These are phyloP conservation scores for Syzygium jambos DNA, from an alignment of 345 rosid species.

Conservation along the genomic window DNA sequence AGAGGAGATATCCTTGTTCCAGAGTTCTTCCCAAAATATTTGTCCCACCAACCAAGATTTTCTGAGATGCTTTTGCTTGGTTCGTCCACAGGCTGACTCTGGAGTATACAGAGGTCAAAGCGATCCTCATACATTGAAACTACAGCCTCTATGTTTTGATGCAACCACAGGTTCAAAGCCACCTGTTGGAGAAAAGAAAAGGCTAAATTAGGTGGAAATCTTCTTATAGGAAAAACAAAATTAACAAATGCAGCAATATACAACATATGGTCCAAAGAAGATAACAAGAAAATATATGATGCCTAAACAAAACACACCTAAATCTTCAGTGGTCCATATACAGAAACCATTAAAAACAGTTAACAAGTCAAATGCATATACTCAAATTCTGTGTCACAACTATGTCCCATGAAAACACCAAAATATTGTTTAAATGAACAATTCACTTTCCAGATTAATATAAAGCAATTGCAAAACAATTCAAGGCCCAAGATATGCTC, in stretches of 20 bases:
- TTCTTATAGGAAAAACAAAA: not conserved
- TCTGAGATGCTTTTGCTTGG: conserved; percentile 21
- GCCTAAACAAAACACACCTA: not conserved
- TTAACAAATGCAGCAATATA: not conserved
- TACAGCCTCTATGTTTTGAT: conserved; percentile 82
- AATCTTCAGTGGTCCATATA: not conserved
- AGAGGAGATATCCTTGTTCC: conserved; percentile 24
- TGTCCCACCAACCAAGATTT: conserved; percentile 61
- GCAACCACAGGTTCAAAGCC: conserved; percentile 79
- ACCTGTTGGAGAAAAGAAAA: conserved; percentile 34
- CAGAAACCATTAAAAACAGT: not conserved
- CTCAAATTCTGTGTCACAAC: not conserved
- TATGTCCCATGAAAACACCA: not conserved
- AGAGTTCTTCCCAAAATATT: conserved; percentile 29
- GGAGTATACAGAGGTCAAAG: conserved; percentile 68
- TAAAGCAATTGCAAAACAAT: not conserved
- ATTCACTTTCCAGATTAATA: not conserved
- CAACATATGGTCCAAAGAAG: not conserved
- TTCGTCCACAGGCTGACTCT: conserved; percentile 34
- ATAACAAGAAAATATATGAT: not conserved
- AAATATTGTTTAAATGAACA: not conserved
- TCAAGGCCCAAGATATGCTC: not conserved
- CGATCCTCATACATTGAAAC: conserved; percentile 91
- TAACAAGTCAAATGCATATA: not conserved
- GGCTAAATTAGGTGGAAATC: not conserved